A percentile compares a stretch with the other conserved stretches of the same genome.
phyloP scores from a whole-genome alignment of 169 alveolate genomes.

The Plasmodium gonderi region DNA sequence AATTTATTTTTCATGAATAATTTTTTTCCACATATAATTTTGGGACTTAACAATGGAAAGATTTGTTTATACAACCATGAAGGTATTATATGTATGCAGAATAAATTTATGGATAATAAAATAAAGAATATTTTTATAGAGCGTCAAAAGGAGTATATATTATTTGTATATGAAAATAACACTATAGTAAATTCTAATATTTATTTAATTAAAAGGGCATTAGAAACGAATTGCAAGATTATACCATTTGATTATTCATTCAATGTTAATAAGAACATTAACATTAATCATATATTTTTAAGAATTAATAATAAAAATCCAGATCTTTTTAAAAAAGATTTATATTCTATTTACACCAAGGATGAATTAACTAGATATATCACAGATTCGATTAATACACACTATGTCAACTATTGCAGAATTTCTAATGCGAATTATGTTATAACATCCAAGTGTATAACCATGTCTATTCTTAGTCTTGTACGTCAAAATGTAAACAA shows the following conservation, averaged over 20 bases:
- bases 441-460: constrained; percentile 23
- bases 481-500: constrained; percentile 3
- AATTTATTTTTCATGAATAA: constrained; percentile 60
- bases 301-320: constrained; percentile 9
- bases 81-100: constrained; percentile 67
- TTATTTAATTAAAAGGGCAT: constrained; percentile 41
- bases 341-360: constrained; percentile 29
- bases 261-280: constrained; percentile 46
- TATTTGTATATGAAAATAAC: constrained; percentile 57
- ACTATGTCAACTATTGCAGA: background rate
- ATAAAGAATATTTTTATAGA: constrained; percentile 33
- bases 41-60: constrained; percentile 64
- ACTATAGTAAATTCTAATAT: constrained; percentile 34
- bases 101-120: constrained; percentile 52
- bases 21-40: constrained; percentile 64
- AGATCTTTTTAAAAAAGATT: constrained; percentile 32
- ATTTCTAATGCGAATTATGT: constrained; percentile 28
- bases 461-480: constrained; percentile 24
- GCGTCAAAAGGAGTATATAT: constrained; percentile 21
- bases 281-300: constrained; percentile 39
- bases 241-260: constrained; percentile 45
- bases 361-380: constrained; percentile 24
- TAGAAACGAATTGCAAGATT: constrained; percentile 26
- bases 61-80: constrained; percentile 55
- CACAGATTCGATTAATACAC: background rate